These are phyloP conservation scores for Starmerella kuoi DNA, from an alignment of 805 yeast species.

Conservation along the genomic window DNA sequence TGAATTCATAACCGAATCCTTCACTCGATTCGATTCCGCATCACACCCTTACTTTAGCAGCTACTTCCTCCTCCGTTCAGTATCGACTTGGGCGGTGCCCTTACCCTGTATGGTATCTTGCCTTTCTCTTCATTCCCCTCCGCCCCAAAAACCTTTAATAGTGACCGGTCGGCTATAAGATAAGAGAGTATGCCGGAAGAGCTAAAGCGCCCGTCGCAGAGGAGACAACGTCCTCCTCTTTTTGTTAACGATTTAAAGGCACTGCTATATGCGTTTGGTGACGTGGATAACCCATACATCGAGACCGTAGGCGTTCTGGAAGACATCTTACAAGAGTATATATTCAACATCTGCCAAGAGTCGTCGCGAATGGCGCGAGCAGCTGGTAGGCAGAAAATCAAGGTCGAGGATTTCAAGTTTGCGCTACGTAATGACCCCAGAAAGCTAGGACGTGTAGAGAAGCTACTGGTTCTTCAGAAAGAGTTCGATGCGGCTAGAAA, in stretches of 20 bases:
- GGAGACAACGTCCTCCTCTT: conserved; percentile 21
- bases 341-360: conserved; percentile 48
- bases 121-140: no score
- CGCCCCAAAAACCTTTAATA: no score
- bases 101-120: no score
- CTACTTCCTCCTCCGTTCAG: no score
- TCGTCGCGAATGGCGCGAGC: conserved; percentile 41
- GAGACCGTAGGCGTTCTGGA: conserved; percentile 57
- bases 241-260: conserved; percentile 40
- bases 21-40: no score
- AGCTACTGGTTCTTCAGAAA: conserved; percentile 46
- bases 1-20: no score
- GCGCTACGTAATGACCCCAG: conserved; percentile 53
- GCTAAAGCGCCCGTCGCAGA: conserved; percentile 7
- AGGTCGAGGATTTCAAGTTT: conserved; percentile 61
- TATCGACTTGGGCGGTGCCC: no score
- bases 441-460: conserved; percentile 59
- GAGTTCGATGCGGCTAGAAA: conserved; percentile 55
- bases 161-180: no score
- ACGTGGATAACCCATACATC: conserved; percentile 50
- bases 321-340: conserved; percentile 52
- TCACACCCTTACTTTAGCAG: no score
- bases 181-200: conserved; percentile 9
- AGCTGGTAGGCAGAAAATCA: conserved; percentile 47
- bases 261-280: conserved; percentile 60